Conservation (phyloP, 129 eudicot species). For the Lonicera japonica region DNA sequence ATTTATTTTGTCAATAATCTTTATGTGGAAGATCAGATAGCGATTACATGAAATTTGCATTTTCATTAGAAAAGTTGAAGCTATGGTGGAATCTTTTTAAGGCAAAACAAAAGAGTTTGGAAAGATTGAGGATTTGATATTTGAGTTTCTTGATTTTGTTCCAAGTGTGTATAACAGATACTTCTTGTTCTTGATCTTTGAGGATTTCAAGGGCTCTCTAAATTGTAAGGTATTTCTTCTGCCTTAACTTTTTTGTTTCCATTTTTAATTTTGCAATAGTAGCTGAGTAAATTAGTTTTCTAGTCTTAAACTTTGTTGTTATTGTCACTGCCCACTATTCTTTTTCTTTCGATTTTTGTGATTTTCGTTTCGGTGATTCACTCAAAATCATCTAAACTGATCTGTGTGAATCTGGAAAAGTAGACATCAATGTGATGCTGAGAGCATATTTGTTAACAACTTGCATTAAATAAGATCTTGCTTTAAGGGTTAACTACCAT, state of each 20-base stretch:
- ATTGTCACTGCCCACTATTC: not conserved
- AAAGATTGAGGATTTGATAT: conserved; percentile 11
- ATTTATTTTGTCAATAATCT: not conserved
- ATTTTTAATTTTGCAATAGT: not conserved
- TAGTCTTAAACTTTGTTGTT: not conserved
- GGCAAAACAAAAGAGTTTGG: not conserved
- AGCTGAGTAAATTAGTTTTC: not conserved
- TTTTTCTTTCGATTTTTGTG: not conserved
- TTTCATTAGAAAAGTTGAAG: not conserved
- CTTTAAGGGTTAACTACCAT: not conserved
- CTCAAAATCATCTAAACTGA: too few relatives aligned
- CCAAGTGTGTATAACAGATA: conserved; percentile 7
- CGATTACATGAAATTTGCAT: not conserved
- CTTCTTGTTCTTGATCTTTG: not conserved
- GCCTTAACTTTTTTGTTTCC: not conserved
- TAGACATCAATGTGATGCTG: not conserved
- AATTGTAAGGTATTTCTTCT: conserved; percentile 12
- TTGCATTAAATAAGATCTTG: not conserved
- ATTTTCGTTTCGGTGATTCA: not conserved
- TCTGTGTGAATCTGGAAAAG: not conserved
- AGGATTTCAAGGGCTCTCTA: not conserved
- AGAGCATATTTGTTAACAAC: not conserved
- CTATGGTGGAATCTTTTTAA: conserved; percentile 1
- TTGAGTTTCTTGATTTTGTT: conserved; percentile 12
- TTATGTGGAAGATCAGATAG: not conserved